Percentiles rank a stretch among this genome's conserved stretches.
phyloP scores from a whole-genome alignment of 805 yeast species.

The Cyberlindnera subsufficiens region DNA sequence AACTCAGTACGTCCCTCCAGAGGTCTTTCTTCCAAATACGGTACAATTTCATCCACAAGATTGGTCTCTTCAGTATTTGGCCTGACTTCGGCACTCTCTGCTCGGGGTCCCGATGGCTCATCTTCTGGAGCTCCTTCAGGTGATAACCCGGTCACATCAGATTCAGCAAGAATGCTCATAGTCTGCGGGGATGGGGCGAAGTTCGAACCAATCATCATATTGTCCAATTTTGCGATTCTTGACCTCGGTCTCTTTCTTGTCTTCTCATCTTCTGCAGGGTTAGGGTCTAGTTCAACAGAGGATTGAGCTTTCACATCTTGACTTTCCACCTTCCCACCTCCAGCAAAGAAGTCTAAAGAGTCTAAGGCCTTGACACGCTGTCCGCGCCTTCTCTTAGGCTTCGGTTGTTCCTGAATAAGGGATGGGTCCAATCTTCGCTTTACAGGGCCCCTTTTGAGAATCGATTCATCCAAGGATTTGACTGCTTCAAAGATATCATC shows the following conservation, averaged over 20 bases:
- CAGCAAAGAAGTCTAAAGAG: constrained; percentile 33
- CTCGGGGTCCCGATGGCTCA: neutral
- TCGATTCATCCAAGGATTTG: neutral
- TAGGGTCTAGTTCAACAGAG: neutral
- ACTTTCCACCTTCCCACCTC: constrained; percentile 23
- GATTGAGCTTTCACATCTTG: neutral
- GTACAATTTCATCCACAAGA: no score
- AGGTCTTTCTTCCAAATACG: no score
- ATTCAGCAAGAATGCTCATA: neutral
- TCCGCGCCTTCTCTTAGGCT: constrained; percentile 11
- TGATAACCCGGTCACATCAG: neutral
- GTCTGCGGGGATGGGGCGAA: constrained; percentile 1
- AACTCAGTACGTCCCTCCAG: no score
- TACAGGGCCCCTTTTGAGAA: neutral
- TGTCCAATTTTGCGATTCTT: constrained; percentile 3
- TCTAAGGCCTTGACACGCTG: constrained; percentile 27
- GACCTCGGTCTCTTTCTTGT: constrained; percentile 1
- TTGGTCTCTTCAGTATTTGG: neutral
- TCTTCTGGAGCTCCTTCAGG: neutral
- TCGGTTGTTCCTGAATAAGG: constrained; percentile 2
- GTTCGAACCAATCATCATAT: constrained; percentile 6
- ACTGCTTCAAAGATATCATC: constrained; percentile 21
- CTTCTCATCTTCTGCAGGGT: neutral
- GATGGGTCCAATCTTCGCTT: constrained; percentile 4
- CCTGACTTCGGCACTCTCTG: no score